These are phyloP conservation scores for Pseudozyma hubeiensis DNA, from an alignment of 1,284 basidiomycete genomes.

Conservation along the genomic window DNA sequence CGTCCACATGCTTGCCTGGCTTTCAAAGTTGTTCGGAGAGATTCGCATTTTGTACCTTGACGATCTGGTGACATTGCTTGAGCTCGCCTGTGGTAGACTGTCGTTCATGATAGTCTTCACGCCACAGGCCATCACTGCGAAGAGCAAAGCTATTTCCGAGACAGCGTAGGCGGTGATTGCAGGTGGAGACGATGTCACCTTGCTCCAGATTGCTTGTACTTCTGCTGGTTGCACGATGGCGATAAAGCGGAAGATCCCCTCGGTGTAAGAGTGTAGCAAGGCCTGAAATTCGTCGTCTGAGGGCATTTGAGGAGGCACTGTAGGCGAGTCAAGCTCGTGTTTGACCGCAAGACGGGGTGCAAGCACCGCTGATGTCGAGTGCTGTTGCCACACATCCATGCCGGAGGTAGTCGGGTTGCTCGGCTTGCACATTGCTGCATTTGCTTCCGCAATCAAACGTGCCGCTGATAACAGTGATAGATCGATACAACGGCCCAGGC, in stretches of 20 bases:
- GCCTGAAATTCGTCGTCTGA: conserved; percentile 2
- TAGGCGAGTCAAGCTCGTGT: not conserved
- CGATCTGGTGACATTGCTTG: not conserved
- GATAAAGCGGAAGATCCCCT: conserved; percentile 1
- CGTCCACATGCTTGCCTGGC: conserved; percentile 1
- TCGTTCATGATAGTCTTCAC: not conserved
- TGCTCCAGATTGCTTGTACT: conserved; percentile 4
- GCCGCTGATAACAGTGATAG: conserved; percentile 1
- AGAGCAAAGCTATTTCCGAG: conserved; percentile 4
- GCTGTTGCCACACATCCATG: too few species aligned
- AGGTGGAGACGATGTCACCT: not conserved
- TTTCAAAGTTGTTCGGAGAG: not conserved
- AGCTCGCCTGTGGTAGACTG: too few species aligned
- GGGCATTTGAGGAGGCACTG: not conserved
- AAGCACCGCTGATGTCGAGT: too few species aligned
- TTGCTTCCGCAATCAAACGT: conserved; percentile 2
- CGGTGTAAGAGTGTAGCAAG: conserved; percentile 4
- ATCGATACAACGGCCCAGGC: conserved; percentile 3
- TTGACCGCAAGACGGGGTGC: not conserved
- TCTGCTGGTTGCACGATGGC: conserved; percentile 1
- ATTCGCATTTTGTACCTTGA: not conserved
- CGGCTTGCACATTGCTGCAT: not conserved
- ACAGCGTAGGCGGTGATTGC: not conserved
- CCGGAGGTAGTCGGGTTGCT: not conserved
- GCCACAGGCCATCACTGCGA: conserved; percentile 20